Evolutionary conservation across 2,329 filamentous ascomycete species (phyloP).

Genomic region (Beauveria bassiana): DNA sequence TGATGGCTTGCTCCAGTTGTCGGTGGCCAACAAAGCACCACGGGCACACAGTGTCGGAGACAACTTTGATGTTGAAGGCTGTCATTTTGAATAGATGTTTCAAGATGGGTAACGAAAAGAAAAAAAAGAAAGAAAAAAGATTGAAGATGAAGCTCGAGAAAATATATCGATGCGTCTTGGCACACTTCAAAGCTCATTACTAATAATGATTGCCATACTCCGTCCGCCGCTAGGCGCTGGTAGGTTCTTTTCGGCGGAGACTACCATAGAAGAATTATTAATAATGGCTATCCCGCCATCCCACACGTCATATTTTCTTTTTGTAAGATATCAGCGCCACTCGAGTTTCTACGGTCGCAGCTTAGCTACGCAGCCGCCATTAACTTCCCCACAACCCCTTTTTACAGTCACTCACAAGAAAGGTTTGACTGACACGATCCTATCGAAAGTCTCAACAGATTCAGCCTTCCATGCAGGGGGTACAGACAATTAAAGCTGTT

Average conservation of each 20-base stretch:
- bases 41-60: slow-evolving; percentile 43
- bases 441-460: too few species aligned
- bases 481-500: background rate
- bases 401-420: too few species aligned
- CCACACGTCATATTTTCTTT: background rate
- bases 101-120: too few species aligned
- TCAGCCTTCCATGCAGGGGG: too few species aligned
- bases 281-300: slow-evolving; percentile 3
- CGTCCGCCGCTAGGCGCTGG: too few species aligned
- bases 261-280: background rate
- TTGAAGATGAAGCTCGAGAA: background rate
- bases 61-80: slow-evolving; percentile 35
- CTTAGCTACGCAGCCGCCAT: too few species aligned
- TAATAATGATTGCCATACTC: background rate
- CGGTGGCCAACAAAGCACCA: slow-evolving; percentile 44
- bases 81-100: slow-evolving; percentile 46
- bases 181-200: background rate
- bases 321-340: background rate
- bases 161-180: background rate
- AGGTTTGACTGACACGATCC: too few species aligned
- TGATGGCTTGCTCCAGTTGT: slow-evolving; percentile 39
- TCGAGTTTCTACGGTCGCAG: too few species aligned
- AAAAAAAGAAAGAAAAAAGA: background rate
- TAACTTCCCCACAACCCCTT: background rate
- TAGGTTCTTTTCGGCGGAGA: too few species aligned